Evolutionary conservation across 208 protist genomes (phyloP), one percentile per base, ranked within the genome.

Genomic region (Leptomonas seymouri): DNA sequence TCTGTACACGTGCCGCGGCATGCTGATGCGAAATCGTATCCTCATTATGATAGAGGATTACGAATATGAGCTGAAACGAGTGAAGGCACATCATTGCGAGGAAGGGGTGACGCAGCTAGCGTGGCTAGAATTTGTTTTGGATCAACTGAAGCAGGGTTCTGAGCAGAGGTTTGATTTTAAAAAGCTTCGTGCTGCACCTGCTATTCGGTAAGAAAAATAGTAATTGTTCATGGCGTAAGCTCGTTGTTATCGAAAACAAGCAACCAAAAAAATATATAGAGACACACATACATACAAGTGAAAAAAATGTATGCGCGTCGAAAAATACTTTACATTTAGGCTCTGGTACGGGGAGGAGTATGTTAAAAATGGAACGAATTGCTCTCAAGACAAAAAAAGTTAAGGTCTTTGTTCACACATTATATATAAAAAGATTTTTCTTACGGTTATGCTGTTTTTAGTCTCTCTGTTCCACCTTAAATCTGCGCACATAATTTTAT

Each of bases 1-100:
- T 34, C 30, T 89, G 44, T 97, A 88, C 68, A 97, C 89, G 4
- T 94, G 87, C 69, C 82, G 92, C 21, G 86, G 86, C 20, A 94
- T 95, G 89, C 73, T 95, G 12, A 97, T 97, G 84, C 73, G 87
- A 27, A 93, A 91, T 61, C 78, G 86, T 7, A 93, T 95, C 71
- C 93, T 87, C 49, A 93, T 82, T 46, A 88, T 91, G 79, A 97
- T 97, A 65, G 93, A 97, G 48, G 93, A 97, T 70, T 97, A 94
- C 56, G 93, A 97, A 48, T 97, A 97, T 60, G 93, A 97, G 63
- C 62, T 97, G 36, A 97, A 97, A 46, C 79, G 88, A 31, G 88
- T 95, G n/a, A 94, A 90, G 60, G 93, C 82, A 0, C 93, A 97
- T 59, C 93, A 97, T 57, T 94, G 88, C 63, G 80, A 94, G 57